Conservation (phyloP, 805 yeast genomes). For the Candida pseudoglaebosa region DNA sequence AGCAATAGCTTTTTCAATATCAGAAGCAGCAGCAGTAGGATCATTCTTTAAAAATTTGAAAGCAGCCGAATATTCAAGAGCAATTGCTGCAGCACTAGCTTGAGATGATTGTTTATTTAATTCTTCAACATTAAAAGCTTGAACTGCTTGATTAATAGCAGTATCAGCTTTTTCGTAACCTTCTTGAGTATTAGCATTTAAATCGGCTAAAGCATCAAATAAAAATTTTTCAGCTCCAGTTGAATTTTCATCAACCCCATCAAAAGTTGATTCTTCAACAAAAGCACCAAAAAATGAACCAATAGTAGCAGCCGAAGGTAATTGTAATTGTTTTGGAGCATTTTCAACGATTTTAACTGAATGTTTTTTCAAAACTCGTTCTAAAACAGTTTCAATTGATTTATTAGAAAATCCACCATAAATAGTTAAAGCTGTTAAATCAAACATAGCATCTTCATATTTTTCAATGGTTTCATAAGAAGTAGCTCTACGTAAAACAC, state of each 20-base stretch:
- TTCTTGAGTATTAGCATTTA: constrained; percentile 49
- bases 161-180: constrained; percentile 62
- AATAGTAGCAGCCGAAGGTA: constrained; percentile 82
- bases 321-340: constrained; percentile 48
- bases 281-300: constrained; percentile 90
- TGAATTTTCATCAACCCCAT: constrained; percentile 46
- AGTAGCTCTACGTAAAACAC: constrained; percentile 87
- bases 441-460: constrained; percentile 84
- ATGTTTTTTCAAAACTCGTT: constrained; percentile 78
- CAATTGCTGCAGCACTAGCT: constrained; percentile 53
- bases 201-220: constrained; percentile 57
- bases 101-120: constrained; percentile 31
- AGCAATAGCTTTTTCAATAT: constrained; percentile 61
- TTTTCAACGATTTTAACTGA: constrained; percentile 70
- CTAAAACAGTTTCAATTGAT: constrained; percentile 74
- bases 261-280: constrained; percentile 50
- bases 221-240: constrained; percentile 63
- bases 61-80: constrained; percentile 80
- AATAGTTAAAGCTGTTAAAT: constrained; percentile 83
- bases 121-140: constrained; percentile 35
- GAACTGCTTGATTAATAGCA: constrained; percentile 55
- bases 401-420: constrained; percentile 79
- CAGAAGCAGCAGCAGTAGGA: constrained; percentile 57
- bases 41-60: constrained; percentile 79
- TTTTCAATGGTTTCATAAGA: constrained; percentile 81